Percentiles rank a stretch among this genome's conserved stretches.
Conservation (phyloP, 768 basidiomycete species). For the Mycena vulgaris region DNA sequence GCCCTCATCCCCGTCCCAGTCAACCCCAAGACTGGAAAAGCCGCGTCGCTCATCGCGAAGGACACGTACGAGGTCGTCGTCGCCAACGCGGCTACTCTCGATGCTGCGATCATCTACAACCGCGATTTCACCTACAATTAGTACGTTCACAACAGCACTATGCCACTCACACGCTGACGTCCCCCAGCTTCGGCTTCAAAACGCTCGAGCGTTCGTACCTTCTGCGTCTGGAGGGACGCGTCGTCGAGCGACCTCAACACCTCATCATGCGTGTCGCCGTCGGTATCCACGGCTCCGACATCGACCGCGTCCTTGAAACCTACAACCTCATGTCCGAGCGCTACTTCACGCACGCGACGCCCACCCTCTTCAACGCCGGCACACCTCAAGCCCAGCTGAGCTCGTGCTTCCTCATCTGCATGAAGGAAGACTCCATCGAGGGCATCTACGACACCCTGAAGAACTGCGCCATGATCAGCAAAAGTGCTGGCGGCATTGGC, state of each 20-base stretch:
- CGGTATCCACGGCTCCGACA: constrained; percentile 92
- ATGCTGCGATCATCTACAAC: constrained; percentile 97
- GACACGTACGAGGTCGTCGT: constrained; percentile 87
- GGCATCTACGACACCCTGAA: constrained; percentile 99
- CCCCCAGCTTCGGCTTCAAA: constrained; percentile 97
- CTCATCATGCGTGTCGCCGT: constrained; percentile 99
- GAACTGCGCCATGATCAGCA: constrained; percentile 98
- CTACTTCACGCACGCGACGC: constrained; percentile 98
- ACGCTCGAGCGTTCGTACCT: constrained; percentile 98
- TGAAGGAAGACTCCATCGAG: constrained; percentile 99
- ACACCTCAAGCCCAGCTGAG: constrained; percentile 96
- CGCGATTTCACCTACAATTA: constrained; percentile 94
- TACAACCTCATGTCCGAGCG: constrained; percentile 98
- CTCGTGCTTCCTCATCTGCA: constrained; percentile 97
- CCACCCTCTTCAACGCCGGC: constrained; percentile 98
- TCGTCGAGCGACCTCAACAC: constrained; percentile 98
- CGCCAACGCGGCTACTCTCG: constrained; percentile 85
- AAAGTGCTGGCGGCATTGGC: constrained; percentile 98
- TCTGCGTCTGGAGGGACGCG: constrained; percentile 92
- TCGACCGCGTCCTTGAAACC: constrained; percentile 92
- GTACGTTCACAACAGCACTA: constrained; percentile 59
- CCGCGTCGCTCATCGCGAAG: constrained; percentile 93
- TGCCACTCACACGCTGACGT: constrained; percentile 7
- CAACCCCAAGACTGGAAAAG: constrained; percentile 93
- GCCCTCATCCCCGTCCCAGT: constrained; percentile 59